Conservation (phyloP, 345 rosid species). For the Aethionema arabicum region DNA sequence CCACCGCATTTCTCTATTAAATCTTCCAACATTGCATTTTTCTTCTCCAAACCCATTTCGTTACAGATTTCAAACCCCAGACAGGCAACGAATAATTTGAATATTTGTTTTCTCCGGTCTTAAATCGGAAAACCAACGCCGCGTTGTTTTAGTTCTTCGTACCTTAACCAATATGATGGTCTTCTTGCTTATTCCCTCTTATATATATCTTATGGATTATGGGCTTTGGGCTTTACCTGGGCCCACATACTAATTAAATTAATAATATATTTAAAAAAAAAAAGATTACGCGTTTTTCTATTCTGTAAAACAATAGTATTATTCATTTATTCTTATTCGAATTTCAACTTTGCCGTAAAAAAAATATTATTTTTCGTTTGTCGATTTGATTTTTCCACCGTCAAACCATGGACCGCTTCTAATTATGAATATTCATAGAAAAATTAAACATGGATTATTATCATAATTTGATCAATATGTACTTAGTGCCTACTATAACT, state of each 20-base stretch:
- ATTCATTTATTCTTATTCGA: not conserved
- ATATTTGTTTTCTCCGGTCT: not conserved
- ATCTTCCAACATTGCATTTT: slow-evolving; percentile 54
- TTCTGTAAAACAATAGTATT: no score
- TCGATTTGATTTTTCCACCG: slow-evolving; percentile 26
- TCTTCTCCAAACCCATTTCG: slow-evolving; percentile 52
- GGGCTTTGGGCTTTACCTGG: slow-evolving; percentile 36
- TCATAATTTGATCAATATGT: not conserved
- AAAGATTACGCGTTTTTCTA: slow-evolving; percentile 40
- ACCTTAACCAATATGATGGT: slow-evolving; percentile 20
- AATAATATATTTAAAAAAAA: not conserved
- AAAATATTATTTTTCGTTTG: not conserved
- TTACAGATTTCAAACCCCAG: not conserved
- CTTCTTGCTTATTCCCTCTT: slow-evolving; percentile 25
- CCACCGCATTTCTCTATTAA: slow-evolving; percentile 73
- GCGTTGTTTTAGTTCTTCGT: slow-evolving; percentile 4
- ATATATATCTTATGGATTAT: slow-evolving; percentile 26
- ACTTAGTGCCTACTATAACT: no score
- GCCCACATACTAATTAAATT: slow-evolving; percentile 21
- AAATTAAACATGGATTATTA: slow-evolving; percentile 18
- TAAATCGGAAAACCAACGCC: slow-evolving; percentile 30
- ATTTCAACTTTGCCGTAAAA: slow-evolving; percentile 32
- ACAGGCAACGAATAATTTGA: not conserved
- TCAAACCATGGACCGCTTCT: slow-evolving; percentile 18
- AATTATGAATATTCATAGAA: not conserved